Evolutionary conservation across 129 eudicot genomes (phyloP), one percentile per base, ranked within the genome.

Genomic region (Tanacetum coccineum): DNA sequence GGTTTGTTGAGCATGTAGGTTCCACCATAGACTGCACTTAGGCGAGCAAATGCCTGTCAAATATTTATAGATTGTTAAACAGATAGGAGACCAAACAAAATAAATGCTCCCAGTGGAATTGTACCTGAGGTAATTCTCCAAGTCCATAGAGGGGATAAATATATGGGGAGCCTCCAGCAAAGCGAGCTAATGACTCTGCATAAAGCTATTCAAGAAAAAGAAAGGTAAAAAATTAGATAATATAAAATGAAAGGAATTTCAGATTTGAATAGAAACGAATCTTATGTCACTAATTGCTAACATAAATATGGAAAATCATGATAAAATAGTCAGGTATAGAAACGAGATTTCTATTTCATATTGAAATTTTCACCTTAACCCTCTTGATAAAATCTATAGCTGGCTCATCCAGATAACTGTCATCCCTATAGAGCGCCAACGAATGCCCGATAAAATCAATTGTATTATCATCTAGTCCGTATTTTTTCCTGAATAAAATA

Each of bases 111-210:
- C 11, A 62, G 9, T 59, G 52, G 10, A 70, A 59, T 57, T 13
- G 39, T 70, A 93, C 99, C 95, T 93, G 99, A 71, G 99, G 99
- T 73, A 93, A 79, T 83, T 93, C 99, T 81, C 93, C 99, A 47
- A 93, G 82, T 63, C 99, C 99, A 74, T 93, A 93, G 57, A 88
- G 62, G 48, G 99, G 99, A 59, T 93, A 93, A 70, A 93, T 93
- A 59, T 93, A 93, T n/a, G 99, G 99, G 32, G 99, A 93, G 51
- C 92, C 90, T 74, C 99, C 96, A 59, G 76, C 83, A 76, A 88
- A 93, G 64, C 99, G 96, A 49, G 92, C 92, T 62, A 93, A 65
- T 63, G 99, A 93, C 76, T 93, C 96, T 20, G 96, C 91, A 79
- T 93, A 93, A 21, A 93, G 80, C 98, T 93, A 66, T 68, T 79